Evolutionary conservation across 257 asterid genomes (phyloP).

Genomic region (Cynanchum wilfordii): DNA sequence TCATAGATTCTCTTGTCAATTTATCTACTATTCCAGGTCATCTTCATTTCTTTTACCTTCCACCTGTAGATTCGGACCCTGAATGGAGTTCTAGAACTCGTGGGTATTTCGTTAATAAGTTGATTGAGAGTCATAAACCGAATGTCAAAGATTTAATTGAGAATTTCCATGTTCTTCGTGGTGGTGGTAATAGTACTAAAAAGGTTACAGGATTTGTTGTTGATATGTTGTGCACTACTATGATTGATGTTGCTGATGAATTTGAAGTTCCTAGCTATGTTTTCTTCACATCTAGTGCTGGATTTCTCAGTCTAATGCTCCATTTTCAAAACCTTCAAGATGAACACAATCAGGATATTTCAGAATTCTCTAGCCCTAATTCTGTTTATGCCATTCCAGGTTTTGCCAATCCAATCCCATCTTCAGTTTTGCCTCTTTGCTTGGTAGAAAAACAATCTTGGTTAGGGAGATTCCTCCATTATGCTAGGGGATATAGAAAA

Average conservation of each 20-base stretch:
- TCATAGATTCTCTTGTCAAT: constrained; percentile 35
- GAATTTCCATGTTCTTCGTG: neutral
- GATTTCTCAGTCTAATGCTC: constrained; percentile 54
- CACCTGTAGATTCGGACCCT: constrained; percentile 37
- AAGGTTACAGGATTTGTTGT: constrained; percentile 31
- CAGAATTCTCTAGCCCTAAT: constrained; percentile 26
- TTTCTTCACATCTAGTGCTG: constrained; percentile 58
- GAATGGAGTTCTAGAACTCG: constrained; percentile 62
- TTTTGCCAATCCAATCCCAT: constrained; percentile 38
- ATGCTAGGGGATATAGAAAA: constrained; percentile 50
- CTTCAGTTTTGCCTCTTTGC: constrained; percentile 37
- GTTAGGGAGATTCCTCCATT: constrained; percentile 44
- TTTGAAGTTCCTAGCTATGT: constrained; percentile 39
- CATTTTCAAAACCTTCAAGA: constrained; percentile 58
- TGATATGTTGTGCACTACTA: constrained; percentile 60
- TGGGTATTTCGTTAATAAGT: constrained; percentile 48
- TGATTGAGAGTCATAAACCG: constrained; percentile 38
- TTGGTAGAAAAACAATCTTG: constrained; percentile 37
- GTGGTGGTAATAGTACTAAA: too few species aligned
- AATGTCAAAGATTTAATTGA: constrained; percentile 36
- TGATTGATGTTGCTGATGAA: constrained; percentile 52
- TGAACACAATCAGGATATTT: constrained; percentile 34
- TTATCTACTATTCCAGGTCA: constrained; percentile 16
- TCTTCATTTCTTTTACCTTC: constrained; percentile 48
- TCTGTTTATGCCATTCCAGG: constrained; percentile 33